Conservation (phyloP, 306 rosid species). For the Citrullus mucosospermus region DNA sequence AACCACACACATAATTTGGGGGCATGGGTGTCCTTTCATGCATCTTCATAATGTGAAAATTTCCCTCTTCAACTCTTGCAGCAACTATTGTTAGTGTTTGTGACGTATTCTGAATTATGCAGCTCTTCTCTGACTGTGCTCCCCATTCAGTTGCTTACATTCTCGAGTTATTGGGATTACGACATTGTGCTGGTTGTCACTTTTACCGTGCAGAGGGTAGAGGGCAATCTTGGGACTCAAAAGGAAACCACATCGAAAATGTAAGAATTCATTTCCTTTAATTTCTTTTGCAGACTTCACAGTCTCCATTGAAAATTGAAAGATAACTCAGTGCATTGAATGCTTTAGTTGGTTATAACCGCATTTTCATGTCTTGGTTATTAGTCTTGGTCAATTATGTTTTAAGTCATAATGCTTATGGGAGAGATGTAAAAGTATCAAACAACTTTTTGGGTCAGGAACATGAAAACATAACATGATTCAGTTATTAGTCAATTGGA, state of each 20-base stretch:
- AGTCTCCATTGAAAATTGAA: not conserved
- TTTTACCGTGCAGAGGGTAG: constrained; percentile 84
- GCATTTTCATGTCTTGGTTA: not conserved
- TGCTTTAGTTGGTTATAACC: not conserved
- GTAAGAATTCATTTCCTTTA: constrained; percentile 27
- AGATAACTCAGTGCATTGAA: not conserved
- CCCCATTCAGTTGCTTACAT: constrained; percentile 75
- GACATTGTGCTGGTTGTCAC: constrained; percentile 87
- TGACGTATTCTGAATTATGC: constrained; percentile 19
- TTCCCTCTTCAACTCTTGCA: not conserved
- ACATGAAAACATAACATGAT: not conserved
- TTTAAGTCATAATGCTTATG: not conserved
- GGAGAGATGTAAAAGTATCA: not conserved
- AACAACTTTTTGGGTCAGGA: not conserved
- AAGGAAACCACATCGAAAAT: constrained; percentile 74
- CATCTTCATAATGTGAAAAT: not conserved
- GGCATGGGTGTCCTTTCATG: not conserved
- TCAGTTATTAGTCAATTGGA: not conserved
- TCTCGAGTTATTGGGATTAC: constrained; percentile 55
- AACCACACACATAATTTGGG: too few relatives aligned
- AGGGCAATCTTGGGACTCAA: constrained; percentile 69
- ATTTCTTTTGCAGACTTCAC: not conserved
- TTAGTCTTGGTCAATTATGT: too few relatives aligned
- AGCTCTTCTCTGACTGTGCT: constrained; percentile 94
- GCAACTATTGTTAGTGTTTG: not conserved